A percentile compares a stretch with the other conserved stretches of the same genome.
phyloP scores from a whole-genome alignment of 805 yeast species.

The Lachancea meyersii region DNA sequence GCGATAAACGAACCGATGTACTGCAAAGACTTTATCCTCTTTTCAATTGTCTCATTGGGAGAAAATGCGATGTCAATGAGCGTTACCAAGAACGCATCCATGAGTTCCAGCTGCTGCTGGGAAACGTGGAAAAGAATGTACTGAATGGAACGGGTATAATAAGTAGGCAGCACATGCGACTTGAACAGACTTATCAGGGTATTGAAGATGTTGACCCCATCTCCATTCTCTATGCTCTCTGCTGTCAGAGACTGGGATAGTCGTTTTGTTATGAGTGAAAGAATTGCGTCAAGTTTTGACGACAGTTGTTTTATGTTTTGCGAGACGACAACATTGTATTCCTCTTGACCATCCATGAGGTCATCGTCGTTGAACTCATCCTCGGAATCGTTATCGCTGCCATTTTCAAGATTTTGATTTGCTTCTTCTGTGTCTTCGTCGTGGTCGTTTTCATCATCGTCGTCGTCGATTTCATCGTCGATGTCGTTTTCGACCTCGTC shows the following conservation, averaged over 20 bases:
- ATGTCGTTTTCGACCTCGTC: slow-evolving; percentile 62
- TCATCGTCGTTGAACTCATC: slow-evolving; percentile 29
- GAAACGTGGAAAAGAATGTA: slow-evolving; percentile 74
- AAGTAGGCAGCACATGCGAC: slow-evolving; percentile 83
- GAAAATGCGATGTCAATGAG: slow-evolving; percentile 79
- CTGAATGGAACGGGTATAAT: slow-evolving; percentile 83
- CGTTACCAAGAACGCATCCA: slow-evolving; percentile 77
- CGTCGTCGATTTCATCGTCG: slow-evolving; percentile 35
- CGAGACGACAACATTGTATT: slow-evolving; percentile 42
- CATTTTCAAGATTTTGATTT: slow-evolving; percentile 33
- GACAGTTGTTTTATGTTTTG: slow-evolving; percentile 48
- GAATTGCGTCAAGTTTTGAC: slow-evolving; percentile 63
- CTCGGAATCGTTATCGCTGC: slow-evolving; percentile 30
- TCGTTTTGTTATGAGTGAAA: slow-evolving; percentile 49
- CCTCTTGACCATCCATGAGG: slow-evolving; percentile 38
- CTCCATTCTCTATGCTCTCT: slow-evolving; percentile 50
- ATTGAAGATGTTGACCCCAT: slow-evolving; percentile 62
- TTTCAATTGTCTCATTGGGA: slow-evolving; percentile 59
- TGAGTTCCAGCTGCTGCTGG: slow-evolving; percentile 73
- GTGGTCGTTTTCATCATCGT: slow-evolving; percentile 17
- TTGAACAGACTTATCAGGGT: slow-evolving; percentile 71
- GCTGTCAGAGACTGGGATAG: slow-evolving; percentile 45
- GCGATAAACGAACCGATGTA: slow-evolving; percentile 87
- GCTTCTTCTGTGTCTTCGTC: slow-evolving; percentile 27
- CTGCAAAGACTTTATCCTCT: slow-evolving; percentile 83